phyloP scores from a whole-genome alignment of 2,329 filamentous ascomycete genomes.

The Penicillium sp. region DNA sequence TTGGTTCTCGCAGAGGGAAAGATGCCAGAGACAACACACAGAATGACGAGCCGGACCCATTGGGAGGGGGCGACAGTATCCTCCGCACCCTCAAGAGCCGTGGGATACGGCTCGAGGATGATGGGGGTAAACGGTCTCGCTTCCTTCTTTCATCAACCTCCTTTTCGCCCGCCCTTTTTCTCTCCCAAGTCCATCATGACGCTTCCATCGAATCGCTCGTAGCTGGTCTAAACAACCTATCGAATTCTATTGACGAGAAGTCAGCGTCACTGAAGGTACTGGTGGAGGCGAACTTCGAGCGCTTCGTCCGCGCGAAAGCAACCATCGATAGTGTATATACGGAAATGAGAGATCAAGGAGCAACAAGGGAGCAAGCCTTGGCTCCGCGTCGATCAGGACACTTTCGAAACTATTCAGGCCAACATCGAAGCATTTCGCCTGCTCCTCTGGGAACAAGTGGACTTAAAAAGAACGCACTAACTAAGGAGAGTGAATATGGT shows the following conservation, averaged over 20 bases:
- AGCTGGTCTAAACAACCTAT: conserved; percentile 80
- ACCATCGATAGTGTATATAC: conserved; percentile 99
- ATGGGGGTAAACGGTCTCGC: conserved; percentile 77
- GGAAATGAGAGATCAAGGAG: conserved; percentile 82
- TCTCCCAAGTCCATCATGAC: conserved; percentile 86
- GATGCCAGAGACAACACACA: conserved; percentile 77
- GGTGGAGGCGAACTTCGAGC: conserved; percentile 97
- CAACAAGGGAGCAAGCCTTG: conserved; percentile 46
- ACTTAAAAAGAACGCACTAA: conserved; percentile 81
- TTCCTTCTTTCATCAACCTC: conserved; percentile 95
- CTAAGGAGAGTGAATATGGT: conserved; percentile 91
- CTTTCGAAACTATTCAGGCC: conserved; percentile 58
- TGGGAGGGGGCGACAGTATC: conserved; percentile 87
- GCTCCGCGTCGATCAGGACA: conserved; percentile 64
- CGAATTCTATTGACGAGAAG: conserved; percentile 93
- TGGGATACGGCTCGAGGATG: conserved; percentile 81
- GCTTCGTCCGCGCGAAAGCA: conserved; percentile 94
- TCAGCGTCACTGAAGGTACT: conserved; percentile 94
- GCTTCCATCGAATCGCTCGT: conserved; percentile 82
- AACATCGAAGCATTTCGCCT: conserved; percentile 44
- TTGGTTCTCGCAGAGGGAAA: conserved; percentile 68
- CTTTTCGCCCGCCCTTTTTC: conserved; percentile 88
- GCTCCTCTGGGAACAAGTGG: conserved; percentile 51
- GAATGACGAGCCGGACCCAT: conserved; percentile 87
- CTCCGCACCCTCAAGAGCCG: conserved; percentile 74